Conservation (phyloP, 2,329 filamentous ascomycete genomes). For the Colletotrichum sp. region DNA sequence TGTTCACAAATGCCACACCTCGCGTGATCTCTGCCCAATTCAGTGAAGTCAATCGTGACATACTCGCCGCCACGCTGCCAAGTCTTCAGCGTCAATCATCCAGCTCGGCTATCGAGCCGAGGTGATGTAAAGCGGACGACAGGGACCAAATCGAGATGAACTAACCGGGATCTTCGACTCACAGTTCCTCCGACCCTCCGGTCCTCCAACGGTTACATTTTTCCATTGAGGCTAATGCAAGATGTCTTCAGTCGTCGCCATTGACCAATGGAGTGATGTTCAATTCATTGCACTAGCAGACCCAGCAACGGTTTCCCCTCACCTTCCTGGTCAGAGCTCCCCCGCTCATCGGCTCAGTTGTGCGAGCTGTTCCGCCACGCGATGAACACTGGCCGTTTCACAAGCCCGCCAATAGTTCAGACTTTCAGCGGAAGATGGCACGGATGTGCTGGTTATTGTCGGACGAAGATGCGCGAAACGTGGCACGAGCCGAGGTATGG, state of each 20-base stretch:
- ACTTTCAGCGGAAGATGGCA: background rate
- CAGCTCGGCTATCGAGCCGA: too few species aligned
- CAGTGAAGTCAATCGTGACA: too few species aligned
- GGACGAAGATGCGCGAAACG: background rate
- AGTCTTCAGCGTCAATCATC: background rate
- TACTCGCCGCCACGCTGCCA: rapidly evolving
- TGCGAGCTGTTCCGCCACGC: background rate
- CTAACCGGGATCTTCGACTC: background rate
- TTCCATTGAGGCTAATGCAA: background rate
- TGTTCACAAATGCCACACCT: background rate
- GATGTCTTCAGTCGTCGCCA: background rate
- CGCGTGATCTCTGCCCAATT: too few species aligned
- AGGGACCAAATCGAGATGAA: background rate
- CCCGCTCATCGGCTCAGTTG: background rate
- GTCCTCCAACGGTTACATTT: background rate
- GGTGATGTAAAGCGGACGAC: background rate
- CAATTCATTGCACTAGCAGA: background rate
- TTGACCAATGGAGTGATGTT: background rate
- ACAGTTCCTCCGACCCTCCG: background rate
- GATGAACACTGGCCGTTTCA: background rate
- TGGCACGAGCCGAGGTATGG: background rate
- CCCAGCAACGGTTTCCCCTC: background rate
- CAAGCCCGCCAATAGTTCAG: background rate
- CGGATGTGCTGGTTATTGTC: background rate
- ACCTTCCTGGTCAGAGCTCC: background rate